Conservation (phyloP, 495 filamentous ascomycete species). For the Penicillium canariense region DNA sequence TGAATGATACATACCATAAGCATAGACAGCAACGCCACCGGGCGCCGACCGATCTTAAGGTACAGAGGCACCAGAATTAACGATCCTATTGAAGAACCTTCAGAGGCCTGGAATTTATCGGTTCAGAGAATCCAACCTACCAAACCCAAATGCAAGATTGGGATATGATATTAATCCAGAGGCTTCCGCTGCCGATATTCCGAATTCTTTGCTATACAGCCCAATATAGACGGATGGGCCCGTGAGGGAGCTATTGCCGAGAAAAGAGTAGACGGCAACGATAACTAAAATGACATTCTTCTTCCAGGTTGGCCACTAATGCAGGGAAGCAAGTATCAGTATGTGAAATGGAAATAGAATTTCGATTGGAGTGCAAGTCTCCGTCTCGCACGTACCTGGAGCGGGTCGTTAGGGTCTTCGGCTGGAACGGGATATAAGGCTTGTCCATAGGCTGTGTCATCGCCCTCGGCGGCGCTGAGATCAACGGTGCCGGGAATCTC, state of each 20-base stretch:
- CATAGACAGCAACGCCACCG: slow-evolving; percentile 53
- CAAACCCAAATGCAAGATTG: slow-evolving; percentile 62
- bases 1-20: slow-evolving; percentile 33
- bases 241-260: slow-evolving; percentile 56
- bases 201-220: slow-evolving; percentile 55
- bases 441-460: slow-evolving; percentile 60
- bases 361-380: background rate
- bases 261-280: slow-evolving; percentile 59
- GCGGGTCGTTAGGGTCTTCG: slow-evolving; percentile 64
- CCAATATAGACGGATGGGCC: slow-evolving; percentile 61
- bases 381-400: slow-evolving; percentile 37
- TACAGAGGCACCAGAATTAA: slow-evolving; percentile 59
- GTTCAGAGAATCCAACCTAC: slow-evolving; percentile 18
- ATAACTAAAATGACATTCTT: slow-evolving; percentile 60
- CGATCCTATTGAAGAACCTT: slow-evolving; percentile 35
- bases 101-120: background rate
- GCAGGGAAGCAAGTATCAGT: slow-evolving; percentile 19
- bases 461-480: slow-evolving; percentile 54
- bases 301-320: slow-evolving; percentile 53
- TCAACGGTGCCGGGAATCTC: slow-evolving; percentile 59
- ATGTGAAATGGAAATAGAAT: no score
- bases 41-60: slow-evolving; percentile 55
- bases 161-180: slow-evolving; percentile 60
- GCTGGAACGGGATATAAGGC: slow-evolving; percentile 62
- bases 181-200: slow-evolving; percentile 46